Conservation (phyloP, 495 filamentous ascomycete species). For the Xylaria sp. region DNA sequence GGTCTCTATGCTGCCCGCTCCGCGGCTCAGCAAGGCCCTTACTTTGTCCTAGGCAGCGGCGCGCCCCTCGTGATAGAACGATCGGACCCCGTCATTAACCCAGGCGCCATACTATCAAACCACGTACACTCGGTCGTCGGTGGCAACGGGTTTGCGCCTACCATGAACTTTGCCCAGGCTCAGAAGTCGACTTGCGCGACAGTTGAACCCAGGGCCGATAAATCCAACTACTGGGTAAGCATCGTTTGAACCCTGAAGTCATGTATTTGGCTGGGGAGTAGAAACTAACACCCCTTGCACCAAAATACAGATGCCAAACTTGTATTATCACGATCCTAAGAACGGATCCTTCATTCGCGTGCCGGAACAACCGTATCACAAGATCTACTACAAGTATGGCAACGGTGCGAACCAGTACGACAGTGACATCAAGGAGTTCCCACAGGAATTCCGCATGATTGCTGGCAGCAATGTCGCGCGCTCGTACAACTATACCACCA, state of each 20-base stretch:
- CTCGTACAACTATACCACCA: neutral
- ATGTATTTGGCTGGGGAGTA: neutral
- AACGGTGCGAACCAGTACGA: neutral
- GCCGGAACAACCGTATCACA: neutral
- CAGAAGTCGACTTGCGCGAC: neutral
- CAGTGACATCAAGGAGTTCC: neutral
- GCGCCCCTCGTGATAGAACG: neutral
- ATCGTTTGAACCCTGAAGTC: too few relatives aligned
- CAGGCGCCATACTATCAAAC: neutral
- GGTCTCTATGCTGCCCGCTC: constrained; percentile 3
- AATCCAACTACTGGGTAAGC: constrained; percentile 6
- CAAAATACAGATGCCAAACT: constrained; percentile 5
- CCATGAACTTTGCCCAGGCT: constrained; percentile 1
- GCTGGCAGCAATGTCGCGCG: neutral
- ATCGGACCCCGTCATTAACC: neutral
- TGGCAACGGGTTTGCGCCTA: neutral
- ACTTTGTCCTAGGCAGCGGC: neutral
- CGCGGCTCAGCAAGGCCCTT: neutral
- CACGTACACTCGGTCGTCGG: constrained; percentile 2
- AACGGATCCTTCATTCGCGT: neutral
- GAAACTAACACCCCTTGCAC: neutral
- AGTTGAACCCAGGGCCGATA: neutral
- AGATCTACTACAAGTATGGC: constrained; percentile 5
- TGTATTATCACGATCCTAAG: neutral
- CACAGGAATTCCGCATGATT: neutral